These are phyloP conservation scores for Jimgerdemannia lactiflua DNA, from an alignment of 192 early-diverging fungal species.

Conservation along the genomic window DNA sequence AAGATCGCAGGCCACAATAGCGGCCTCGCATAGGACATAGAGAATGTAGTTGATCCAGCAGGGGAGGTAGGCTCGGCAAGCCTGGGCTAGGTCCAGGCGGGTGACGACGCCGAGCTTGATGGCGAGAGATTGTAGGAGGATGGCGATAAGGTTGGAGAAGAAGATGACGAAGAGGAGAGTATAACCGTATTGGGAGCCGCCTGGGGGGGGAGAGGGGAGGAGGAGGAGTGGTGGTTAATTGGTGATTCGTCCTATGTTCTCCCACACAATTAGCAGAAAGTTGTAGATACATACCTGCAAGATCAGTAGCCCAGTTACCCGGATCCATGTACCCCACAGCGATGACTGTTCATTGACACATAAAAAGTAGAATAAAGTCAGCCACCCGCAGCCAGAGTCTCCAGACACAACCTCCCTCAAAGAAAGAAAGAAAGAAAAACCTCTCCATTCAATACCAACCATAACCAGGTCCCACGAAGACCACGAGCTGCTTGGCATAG, in stretches of 20 bases:
- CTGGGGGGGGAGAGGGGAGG: constrained; percentile 20
- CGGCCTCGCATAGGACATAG: constrained; percentile 70
- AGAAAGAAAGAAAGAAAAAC: not conserved
- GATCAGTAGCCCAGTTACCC: constrained; percentile 85
- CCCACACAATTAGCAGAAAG: too few relatives aligned
- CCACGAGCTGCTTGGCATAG: not conserved
- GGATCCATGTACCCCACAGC: constrained; percentile 78
- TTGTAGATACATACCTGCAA: constrained; percentile 33
- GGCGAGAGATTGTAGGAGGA: constrained; percentile 72
- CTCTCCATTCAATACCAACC: not conserved
- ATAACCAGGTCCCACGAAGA: not conserved
- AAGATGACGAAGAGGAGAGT: constrained; percentile 71
- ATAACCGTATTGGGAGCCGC: constrained; percentile 75
- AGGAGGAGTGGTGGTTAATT: not conserved
- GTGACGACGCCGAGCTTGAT: constrained; percentile 77
- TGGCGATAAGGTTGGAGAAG: constrained; percentile 71
- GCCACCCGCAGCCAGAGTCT: not conserved
- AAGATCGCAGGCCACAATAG: constrained; percentile 80
- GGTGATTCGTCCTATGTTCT: constrained; percentile 1
- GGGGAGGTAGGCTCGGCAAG: constrained; percentile 60
- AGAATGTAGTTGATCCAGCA: constrained; percentile 57
- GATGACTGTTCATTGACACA: constrained; percentile 26
- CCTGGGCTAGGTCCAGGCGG: constrained; percentile 68
- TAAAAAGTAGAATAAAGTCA: not conserved
- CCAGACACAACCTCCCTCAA: too few relatives aligned